Evolutionary conservation across 1,139 yeast genomes (phyloP), one percentile per base, ranked within the genome.

Genomic region (Groenewaldozyma auringiensis): DNA sequence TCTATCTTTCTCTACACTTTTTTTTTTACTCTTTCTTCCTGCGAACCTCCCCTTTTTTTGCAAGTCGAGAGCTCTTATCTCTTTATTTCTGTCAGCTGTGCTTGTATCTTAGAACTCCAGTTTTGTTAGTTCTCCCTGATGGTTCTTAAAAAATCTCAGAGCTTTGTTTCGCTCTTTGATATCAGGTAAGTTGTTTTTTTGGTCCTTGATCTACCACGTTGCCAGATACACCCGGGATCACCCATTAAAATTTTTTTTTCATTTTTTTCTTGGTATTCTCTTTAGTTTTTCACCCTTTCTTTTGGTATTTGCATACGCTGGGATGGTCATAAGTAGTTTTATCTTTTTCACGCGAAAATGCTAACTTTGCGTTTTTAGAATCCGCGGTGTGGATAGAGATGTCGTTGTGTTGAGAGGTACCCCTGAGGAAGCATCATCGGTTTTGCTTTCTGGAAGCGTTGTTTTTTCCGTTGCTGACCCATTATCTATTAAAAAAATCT

Each of bases 401-500:
- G 94, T 88, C 4, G 67, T 92, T 17, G 78, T 92, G 3, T 64
- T 92, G 34, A 82, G 89, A 56, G 98, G 98, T 1, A 58, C 78
- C 2, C 78, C 83, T 2, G 74, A 75, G 40, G 92, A 82, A 47
- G 95, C 97, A 0, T 75, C 87, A 0, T 82, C 95, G 1, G 85
- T 79, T 1, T 66, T 83, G 13, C 63, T 92, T 33, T 69, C 82
- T 1, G 98, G 98, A 3, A 78, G 78, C 21, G 79, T 92, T 21
- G 92, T 84, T 1, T 66, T 92, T 29, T 76, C 94, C 0, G 79
- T 86, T 1, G 70, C 75, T 27, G 97, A 92, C 54, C 87, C 95
- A 1, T 68, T 87, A 49, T 68, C 79, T 6, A 73, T 92, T 44
- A 81, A 78, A 58, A 76, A 75, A 55, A 63, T 92, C 50, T 64